phyloP scores from a whole-genome alignment of 495 filamentous ascomycete species.

The Neurospora sp. region DNA sequence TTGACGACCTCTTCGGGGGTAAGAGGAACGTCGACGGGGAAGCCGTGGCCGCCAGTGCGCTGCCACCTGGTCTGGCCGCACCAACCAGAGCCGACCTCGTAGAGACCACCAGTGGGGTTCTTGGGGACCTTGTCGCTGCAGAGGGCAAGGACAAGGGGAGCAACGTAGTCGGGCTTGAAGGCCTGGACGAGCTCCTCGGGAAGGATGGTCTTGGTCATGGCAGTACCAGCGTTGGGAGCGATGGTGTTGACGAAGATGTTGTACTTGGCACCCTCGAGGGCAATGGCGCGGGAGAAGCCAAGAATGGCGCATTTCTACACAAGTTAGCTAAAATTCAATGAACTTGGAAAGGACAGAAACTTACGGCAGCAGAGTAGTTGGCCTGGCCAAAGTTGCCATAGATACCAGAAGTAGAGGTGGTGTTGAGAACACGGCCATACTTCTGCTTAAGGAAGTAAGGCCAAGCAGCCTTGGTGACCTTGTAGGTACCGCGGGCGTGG shows the following conservation, averaged over 20 bases:
- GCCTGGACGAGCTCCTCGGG: constrained; percentile 97
- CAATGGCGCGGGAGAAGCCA: constrained; percentile 86
- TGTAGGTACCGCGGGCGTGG: constrained; percentile 91
- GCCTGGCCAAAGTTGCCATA: constrained; percentile 99
- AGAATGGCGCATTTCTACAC: constrained; percentile 80
- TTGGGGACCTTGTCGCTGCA: constrained; percentile 81
- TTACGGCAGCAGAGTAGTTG: constrained; percentile 87
- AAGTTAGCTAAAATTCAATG: constrained; percentile 3
- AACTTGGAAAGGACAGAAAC: constrained; percentile 13
- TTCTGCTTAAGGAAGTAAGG: constrained; percentile 97
- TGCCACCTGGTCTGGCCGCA: constrained; percentile 89
- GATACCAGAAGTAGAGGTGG: constrained; percentile 91
- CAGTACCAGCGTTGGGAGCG: constrained; percentile 92
- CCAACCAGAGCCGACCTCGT: constrained; percentile 95
- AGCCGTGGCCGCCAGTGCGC: constrained; percentile 79
- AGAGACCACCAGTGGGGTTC: constrained; percentile 80
- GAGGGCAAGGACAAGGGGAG: constrained; percentile 79
- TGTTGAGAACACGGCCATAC: constrained; percentile 95
- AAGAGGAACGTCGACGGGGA: constrained; percentile 80
- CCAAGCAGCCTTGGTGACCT: constrained; percentile 96
- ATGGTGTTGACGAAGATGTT: constrained; percentile 99
- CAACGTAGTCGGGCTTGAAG: constrained; percentile 98
- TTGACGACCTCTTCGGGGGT: constrained; percentile 78
- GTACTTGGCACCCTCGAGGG: constrained; percentile 90
- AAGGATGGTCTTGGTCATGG: constrained; percentile 91